These are phyloP conservation scores for Tetrahymena elliotti DNA, from an alignment of 73 alveolate species.

Conservation along the genomic window DNA sequence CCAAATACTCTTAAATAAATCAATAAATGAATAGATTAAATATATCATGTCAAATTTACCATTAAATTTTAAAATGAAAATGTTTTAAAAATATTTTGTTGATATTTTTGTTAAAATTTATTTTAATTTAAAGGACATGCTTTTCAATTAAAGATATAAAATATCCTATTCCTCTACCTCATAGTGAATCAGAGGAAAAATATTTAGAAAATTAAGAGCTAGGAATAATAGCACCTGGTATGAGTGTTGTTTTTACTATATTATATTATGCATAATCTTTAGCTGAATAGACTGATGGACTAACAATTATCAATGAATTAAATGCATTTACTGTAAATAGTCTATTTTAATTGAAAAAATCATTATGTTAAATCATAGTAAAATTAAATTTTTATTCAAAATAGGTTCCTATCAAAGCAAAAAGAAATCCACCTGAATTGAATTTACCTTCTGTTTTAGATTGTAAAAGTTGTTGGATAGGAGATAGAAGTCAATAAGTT, in stretches of 20 bases:
- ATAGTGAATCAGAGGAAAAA: background rate
- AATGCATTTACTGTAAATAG: constrained; percentile 56
- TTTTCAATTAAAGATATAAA: background rate
- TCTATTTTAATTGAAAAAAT: too few species aligned
- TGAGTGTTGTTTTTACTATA: constrained; percentile 76
- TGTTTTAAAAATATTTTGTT: too few species aligned
- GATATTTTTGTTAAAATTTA: too few species aligned
- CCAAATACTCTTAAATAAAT: background rate
- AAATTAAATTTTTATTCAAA: background rate
- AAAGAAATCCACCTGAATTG: constrained; percentile 92
- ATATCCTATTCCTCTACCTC: background rate
- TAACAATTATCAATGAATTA: constrained; percentile 82
- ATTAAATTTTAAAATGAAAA: background rate
- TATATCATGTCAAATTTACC: background rate
- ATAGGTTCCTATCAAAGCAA: constrained; percentile 85
- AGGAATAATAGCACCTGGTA: constrained; percentile 82
- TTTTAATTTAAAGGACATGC: background rate
- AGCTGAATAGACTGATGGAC: constrained; percentile 87
- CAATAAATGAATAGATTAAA: background rate
- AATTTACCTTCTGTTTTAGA: constrained; percentile 79
- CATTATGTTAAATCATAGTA: background rate
- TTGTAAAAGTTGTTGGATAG: constrained; percentile 87
- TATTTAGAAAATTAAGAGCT: background rate
- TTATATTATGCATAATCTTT: constrained; percentile 82
- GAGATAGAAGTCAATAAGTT: constrained; percentile 85